A percentile compares a stretch with the other conserved stretches of the same genome.
Evolutionary conservation across 768 basidiomycete species (phyloP).

Genomic region (Lanmaoa pseudosensibilis): DNA sequence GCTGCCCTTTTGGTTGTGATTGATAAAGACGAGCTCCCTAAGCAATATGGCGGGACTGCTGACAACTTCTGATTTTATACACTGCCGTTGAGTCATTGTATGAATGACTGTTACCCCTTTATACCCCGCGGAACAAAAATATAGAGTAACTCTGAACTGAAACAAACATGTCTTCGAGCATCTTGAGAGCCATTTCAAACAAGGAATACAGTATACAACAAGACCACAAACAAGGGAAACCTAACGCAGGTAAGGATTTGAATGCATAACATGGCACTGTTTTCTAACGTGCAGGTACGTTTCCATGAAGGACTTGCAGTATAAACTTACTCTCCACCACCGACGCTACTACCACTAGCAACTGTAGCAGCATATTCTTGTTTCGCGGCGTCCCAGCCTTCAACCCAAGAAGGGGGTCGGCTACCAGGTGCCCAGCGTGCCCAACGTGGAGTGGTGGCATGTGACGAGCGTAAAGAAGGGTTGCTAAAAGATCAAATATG

Average conservation of each 20-base stretch:
- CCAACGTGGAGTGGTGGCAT: slow-evolving; percentile 17
- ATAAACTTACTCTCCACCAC: slow-evolving; percentile 23
- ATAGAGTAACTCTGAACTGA: not conserved
- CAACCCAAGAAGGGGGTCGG: slow-evolving; percentile 41
- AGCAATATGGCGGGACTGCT: slow-evolving; percentile 68
- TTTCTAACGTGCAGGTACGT: not conserved
- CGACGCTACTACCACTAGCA: slow-evolving; percentile 37
- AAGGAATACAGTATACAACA: not conserved
- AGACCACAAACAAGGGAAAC: not conserved
- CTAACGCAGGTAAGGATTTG: not conserved
- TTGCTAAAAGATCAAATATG: slow-evolving; percentile 21
- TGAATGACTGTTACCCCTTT: not conserved
- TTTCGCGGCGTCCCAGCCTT: slow-evolving; percentile 39
- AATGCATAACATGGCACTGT: not conserved
- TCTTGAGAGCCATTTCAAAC: not conserved
- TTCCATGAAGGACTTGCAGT: not conserved
- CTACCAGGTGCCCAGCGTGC: slow-evolving; percentile 29
- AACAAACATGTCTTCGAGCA: not conserved
- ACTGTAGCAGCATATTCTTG: slow-evolving; percentile 46
- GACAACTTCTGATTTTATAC: slow-evolving; percentile 44
- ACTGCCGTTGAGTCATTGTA: not conserved
- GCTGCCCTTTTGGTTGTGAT: slow-evolving; percentile 62
- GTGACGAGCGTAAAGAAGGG: slow-evolving; percentile 22
- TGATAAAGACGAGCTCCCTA: slow-evolving; percentile 57
- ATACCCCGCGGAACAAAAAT: not conserved